These are phyloP conservation scores for Pythium biforme DNA, from an alignment of 352 stramenopile genomes.

Conservation along the genomic window DNA sequence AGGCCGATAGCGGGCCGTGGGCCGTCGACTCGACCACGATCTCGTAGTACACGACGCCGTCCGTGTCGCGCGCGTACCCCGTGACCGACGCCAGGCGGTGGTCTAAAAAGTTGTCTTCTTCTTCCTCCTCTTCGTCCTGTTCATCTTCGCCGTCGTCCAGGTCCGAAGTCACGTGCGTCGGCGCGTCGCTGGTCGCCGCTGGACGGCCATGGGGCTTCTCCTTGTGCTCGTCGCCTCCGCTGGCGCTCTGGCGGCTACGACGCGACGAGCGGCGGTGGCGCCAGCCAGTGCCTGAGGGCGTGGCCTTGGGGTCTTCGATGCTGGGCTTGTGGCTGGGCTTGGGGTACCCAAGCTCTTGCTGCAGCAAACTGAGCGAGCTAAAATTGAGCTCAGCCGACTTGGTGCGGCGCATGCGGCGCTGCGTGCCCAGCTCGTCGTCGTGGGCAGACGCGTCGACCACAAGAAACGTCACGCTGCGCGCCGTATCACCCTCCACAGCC, in stretches of 20 bases:
- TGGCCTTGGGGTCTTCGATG: background rate
- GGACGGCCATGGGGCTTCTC: slow-evolving; percentile 18
- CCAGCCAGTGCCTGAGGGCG: background rate
- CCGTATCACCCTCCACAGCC: background rate
- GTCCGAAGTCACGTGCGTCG: slow-evolving; percentile 10
- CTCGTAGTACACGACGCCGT: slow-evolving; percentile 80
- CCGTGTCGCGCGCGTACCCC: slow-evolving; percentile 68
- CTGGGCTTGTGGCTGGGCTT: background rate
- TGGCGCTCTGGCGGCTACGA: slow-evolving; percentile 23
- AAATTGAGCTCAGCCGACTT: slow-evolving; percentile 54
- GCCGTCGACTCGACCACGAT: slow-evolving; percentile 63
- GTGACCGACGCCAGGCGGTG: slow-evolving; percentile 62
- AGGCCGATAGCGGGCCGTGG: slow-evolving; percentile 68
- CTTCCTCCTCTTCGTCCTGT: slow-evolving; percentile 32
- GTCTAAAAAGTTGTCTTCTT: slow-evolving; percentile 77
- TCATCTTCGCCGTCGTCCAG: slow-evolving; percentile 5
- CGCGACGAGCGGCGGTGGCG: background rate
- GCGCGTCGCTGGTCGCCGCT: slow-evolving; percentile 24
- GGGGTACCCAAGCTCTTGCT: slow-evolving; percentile 78
- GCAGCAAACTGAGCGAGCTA: slow-evolving; percentile 52
- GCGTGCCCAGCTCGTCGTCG: slow-evolving; percentile 12
- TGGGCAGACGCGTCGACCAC: background rate
- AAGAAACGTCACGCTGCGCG: slow-evolving; percentile 6
- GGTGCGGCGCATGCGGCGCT: slow-evolving; percentile 35
- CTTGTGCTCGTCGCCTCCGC: slow-evolving; percentile 28